Percentiles rank a stretch among this genome's conserved stretches.
Evolutionary conservation across 352 stramenopile species (phyloP).

Genomic region (Phytophthora ohioensis): DNA sequence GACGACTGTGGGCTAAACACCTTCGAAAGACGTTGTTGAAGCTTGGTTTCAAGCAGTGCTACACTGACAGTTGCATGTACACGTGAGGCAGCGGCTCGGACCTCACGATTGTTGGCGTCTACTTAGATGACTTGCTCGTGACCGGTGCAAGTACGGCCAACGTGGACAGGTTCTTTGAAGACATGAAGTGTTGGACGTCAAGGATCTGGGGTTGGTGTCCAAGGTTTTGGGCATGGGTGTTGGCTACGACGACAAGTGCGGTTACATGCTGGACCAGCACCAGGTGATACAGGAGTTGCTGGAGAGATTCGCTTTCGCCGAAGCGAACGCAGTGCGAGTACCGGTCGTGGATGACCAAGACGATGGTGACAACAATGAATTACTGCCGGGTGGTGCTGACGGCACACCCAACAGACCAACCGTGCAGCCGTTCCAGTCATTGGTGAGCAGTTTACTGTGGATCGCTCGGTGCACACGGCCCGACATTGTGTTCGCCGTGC

Average conservation of each 20-base stretch:
- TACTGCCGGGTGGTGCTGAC: not conserved
- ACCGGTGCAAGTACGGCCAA: not conserved
- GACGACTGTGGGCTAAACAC: conserved; percentile 6
- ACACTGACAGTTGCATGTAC: conserved; percentile 38
- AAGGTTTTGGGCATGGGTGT: conserved; percentile 9
- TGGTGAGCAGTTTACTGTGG: conserved; percentile 9
- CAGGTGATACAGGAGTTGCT: conserved; percentile 4
- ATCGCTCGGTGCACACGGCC: conserved; percentile 11
- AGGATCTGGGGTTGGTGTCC: not conserved
- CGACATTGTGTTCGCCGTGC: conserved; percentile 8
- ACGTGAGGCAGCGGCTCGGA: not conserved
- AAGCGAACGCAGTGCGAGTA: not conserved
- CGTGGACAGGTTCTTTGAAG: conserved; percentile 8
- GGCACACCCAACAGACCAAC: not conserved
- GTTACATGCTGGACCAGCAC: conserved; percentile 3
- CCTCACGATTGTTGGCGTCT: not conserved
- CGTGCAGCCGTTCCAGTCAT: not conserved
- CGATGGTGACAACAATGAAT: not conserved
- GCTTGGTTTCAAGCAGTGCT: conserved; percentile 20
- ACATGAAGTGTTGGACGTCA: conserved; percentile 4
- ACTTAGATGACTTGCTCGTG: conserved; percentile 13
- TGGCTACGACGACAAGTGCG: conserved; percentile 1
- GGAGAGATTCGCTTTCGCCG: not conserved
- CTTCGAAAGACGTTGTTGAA: conserved; percentile 21
- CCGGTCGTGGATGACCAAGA: not conserved